Percentiles rank a stretch among this genome's conserved stretches.
These are phyloP conservation scores for Mitragyna speciosa DNA, from an alignment of 257 asterid species.

Conservation along the genomic window DNA sequence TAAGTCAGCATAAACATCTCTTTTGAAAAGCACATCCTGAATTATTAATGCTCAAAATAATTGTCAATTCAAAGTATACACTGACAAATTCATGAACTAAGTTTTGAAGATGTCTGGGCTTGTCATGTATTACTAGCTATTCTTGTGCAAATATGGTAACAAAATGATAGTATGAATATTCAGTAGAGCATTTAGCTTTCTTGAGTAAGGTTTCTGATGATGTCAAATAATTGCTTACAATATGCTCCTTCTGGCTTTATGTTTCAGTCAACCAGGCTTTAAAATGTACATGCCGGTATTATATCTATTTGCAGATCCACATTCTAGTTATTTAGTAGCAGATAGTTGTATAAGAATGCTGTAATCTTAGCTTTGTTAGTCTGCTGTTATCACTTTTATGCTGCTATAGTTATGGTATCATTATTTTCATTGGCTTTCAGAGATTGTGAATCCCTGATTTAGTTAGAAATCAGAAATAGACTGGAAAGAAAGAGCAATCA, in stretches of 20 bases:
- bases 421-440: neutral
- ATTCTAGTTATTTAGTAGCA: neutral
- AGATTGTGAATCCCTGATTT: neutral
- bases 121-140: neutral
- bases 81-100: neutral
- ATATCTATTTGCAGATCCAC: neutral
- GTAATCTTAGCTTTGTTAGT: neutral
- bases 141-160: neutral
- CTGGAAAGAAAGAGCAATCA: neutral
- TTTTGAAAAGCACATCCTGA: neutral
- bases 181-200: neutral
- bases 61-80: neutral
- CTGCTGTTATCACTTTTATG: neutral
- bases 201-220: neutral
- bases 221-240: neutral
- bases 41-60: neutral
- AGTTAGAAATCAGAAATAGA: conserved; percentile 1
- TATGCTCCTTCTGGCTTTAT: neutral
- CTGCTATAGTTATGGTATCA: neutral
- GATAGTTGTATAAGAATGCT: neutral
- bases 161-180: too few species aligned
- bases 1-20: neutral
- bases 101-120: neutral
- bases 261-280: neutral
- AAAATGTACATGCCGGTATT: too few species aligned